phyloP scores from a whole-genome alignment of 345 rosid species.

The Salix arbutifolia region DNA sequence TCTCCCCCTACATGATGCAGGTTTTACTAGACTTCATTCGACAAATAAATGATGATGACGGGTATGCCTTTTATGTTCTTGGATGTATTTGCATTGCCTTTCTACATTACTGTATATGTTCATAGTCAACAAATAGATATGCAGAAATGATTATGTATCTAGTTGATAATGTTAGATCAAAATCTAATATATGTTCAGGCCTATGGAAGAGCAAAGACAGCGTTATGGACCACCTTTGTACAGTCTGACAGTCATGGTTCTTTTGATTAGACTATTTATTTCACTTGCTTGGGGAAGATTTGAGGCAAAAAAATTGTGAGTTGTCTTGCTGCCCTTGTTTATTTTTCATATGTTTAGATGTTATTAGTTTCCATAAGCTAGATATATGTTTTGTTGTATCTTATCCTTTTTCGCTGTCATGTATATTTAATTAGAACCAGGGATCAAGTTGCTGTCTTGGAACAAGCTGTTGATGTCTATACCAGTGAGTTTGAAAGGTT shows the following conservation, averaged over 20 bases:
- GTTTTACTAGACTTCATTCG: constrained; percentile 91
- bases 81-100: background rate
- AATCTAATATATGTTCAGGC: constrained; percentile 44
- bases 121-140: constrained; percentile 2
- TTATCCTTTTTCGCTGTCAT: constrained; percentile 5
- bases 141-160: background rate
- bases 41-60: constrained; percentile 91
- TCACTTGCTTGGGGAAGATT: constrained; percentile 62
- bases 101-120: background rate
- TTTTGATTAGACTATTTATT: constrained; percentile 55
- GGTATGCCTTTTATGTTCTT: constrained; percentile 48
- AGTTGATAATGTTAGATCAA: constrained; percentile 6
- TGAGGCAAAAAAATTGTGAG: constrained; percentile 66
- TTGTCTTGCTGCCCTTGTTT: constrained; percentile 18
- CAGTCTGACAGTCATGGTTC: constrained; percentile 68
- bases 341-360: constrained; percentile 1
- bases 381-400: background rate
- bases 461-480: constrained; percentile 71
- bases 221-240: constrained; percentile 94
- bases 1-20: constrained; percentile 35
- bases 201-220: constrained; percentile 97
- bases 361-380: background rate
- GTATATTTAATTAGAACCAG: constrained; percentile 40
- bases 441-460: constrained; percentile 51
- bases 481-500: constrained; percentile 76